phyloP scores from a whole-genome alignment of 2,329 filamentous ascomycete species.

The Polychaeton citri region DNA sequence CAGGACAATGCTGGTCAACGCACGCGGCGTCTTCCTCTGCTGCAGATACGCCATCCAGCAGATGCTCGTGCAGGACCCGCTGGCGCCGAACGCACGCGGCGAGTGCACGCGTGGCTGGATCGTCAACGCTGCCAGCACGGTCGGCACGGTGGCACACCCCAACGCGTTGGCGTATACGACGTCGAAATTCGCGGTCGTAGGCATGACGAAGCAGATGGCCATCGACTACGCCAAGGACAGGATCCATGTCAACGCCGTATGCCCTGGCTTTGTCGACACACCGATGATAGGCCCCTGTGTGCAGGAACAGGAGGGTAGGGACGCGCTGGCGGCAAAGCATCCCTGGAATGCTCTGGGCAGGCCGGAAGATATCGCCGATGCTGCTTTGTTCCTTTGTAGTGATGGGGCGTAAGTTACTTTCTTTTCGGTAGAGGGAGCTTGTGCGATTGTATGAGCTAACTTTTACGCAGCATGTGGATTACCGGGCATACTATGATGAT shows the following conservation, averaged over 20 bases:
- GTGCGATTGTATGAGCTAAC: slow-evolving; percentile 1
- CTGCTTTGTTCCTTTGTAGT: slow-evolving; percentile 13
- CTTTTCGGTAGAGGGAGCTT: background rate
- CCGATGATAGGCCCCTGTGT: slow-evolving; percentile 6
- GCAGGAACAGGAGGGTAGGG: slow-evolving; percentile 1
- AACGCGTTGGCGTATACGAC: slow-evolving; percentile 6
- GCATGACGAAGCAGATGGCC: slow-evolving; percentile 15
- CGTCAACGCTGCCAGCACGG: slow-evolving; percentile 35
- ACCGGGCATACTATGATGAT: slow-evolving; percentile 7
- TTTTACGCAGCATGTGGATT: slow-evolving; percentile 6
- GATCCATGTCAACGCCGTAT: slow-evolving; percentile 12
- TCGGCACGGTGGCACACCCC: slow-evolving; percentile 18
- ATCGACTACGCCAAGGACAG: slow-evolving; percentile 14
- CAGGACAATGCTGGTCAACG: slow-evolving; percentile 20
- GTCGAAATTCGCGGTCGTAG: slow-evolving; percentile 15
- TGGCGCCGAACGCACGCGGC: slow-evolving; percentile 18
- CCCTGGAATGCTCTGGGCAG: slow-evolving; percentile 13
- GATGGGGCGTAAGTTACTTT: slow-evolving; percentile 13
- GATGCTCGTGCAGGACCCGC: slow-evolving; percentile 27
- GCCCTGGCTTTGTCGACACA: slow-evolving; percentile 10
- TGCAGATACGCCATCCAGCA: slow-evolving; percentile 27
- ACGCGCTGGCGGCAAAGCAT: slow-evolving; percentile 5
- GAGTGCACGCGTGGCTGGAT: slow-evolving; percentile 34
- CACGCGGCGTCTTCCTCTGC: slow-evolving; percentile 28
- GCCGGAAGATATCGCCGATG: slow-evolving; percentile 13